Percentiles rank a stretch among this genome's conserved stretches.
phyloP scores from a whole-genome alignment of 2,329 filamentous ascomycete species.

The Neodidymelliopsis sp. region DNA sequence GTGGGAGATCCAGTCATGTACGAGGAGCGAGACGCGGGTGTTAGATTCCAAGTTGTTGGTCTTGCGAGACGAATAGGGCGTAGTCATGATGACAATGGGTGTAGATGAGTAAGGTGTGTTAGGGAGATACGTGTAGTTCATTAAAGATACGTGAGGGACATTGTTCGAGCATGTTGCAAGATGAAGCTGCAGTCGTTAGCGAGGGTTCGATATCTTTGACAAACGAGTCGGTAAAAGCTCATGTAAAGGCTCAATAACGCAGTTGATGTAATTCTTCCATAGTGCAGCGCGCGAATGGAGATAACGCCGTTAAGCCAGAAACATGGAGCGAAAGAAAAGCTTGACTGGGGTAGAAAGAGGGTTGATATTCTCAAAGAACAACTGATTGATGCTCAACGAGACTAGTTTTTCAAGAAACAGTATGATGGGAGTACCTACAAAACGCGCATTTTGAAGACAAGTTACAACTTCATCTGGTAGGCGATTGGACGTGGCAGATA shows the following conservation, averaged over 20 bases:
- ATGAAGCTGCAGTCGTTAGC: conserved; percentile 73
- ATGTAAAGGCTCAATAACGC: no score
- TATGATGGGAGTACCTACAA: conserved; percentile 64
- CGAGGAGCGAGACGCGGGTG: conserved; percentile 88
- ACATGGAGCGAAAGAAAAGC: no score
- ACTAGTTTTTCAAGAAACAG: no score
- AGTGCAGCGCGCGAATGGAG: no score
- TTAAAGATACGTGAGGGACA: conserved; percentile 89
- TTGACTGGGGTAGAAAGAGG: no score
- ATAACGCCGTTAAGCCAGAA: background rate
- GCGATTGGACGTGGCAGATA: conserved; percentile 58
- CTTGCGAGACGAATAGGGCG: conserved; percentile 79
- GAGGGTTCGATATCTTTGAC: no score
- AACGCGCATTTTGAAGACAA: conserved; percentile 92
- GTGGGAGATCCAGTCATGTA: conserved; percentile 97
- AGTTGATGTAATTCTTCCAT: no score
- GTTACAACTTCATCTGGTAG: conserved; percentile 86
- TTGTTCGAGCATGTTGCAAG: conserved; percentile 88
- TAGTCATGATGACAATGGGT: conserved; percentile 86
- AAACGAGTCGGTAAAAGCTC: no score
- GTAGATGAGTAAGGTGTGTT: conserved; percentile 70
- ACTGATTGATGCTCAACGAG: no score
- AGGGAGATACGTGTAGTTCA: conserved; percentile 98
- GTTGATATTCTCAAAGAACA: no score
- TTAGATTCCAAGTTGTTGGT: conserved; percentile 83